Evolutionary conservation across 2,329 filamentous ascomycete species (phyloP), one percentile per base, ranked within the genome.

Genomic region (Fusarium praegraminearum): DNA sequence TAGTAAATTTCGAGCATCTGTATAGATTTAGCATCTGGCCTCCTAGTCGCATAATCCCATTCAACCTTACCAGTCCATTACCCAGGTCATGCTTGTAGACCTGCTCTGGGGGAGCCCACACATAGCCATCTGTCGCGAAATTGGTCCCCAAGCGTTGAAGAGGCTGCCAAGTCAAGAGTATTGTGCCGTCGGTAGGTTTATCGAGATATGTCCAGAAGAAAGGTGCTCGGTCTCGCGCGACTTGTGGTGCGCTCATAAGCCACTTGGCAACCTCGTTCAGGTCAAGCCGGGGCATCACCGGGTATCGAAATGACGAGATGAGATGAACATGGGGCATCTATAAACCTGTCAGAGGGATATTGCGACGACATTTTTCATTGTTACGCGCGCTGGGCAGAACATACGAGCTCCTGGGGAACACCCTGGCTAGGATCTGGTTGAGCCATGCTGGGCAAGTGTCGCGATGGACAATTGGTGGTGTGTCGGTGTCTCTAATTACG

Each of bases 141-240:
- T 90, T 91, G 3, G 87, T 89, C 6, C 88, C 89, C 57, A 92
- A 80, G 61, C 90, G 87, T 73, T 90, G 86, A 54, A 91, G 84
- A 3, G 95, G 92, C 78, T 98, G 94, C 95, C 95, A 98, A 54
- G 92, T 91, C 68, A 98, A 85, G 77, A 96, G 88, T 45, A 97
- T 87, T 11, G 90, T 91, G 58, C 94, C 94, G 80, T 97, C 93
- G 54, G 86, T 86, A 13, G 95, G 95, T 55, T 89, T 87, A 74
- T 96, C 90, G 59, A 98, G 88, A 79, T 95, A 97, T 46, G 92
- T 94, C 95, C 95, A 99, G 81, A 91, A 93, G 86, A 99, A 94
- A 4, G 95, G 89, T 50, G 94, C 91, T 69, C 90, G 85, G 76
- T 97, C 91, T 79, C 93, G 92, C 73, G 94, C 91, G 67, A 97